Evolutionary conservation across 139 green algal species (phyloP).

Genomic region (Zygnema circumcarinatum): DNA sequence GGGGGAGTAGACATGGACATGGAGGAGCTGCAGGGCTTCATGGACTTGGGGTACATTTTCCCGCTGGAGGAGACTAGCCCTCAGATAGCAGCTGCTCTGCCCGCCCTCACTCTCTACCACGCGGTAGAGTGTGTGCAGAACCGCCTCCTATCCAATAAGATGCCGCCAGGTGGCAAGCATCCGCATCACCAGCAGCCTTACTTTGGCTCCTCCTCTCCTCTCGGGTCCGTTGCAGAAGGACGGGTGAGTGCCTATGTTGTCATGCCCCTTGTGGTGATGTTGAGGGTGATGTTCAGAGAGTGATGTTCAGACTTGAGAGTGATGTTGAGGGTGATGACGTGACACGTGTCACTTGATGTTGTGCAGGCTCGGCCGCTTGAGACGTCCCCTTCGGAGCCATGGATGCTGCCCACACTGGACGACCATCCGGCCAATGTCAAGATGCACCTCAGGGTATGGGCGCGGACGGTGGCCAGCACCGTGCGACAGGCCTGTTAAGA

Average conservation of each 20-base stretch:
- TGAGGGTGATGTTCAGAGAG: neutral
- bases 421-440: constrained; percentile 19
- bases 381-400: neutral
- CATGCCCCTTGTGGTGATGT: neutral
- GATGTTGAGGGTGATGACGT: too few relatives aligned
- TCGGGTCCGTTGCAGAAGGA: neutral
- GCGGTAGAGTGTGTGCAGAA: constrained; percentile 12
- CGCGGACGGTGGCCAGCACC: neutral
- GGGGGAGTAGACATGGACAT: neutral
- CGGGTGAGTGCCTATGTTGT: neutral
- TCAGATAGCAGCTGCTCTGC: neutral
- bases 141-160: neutral
- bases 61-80: neutral
- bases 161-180: neutral
- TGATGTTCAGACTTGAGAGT: neutral
- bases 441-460: neutral
- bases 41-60: neutral
- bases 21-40: neutral
- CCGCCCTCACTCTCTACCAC: constrained; percentile 1
- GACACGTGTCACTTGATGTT: neutral
- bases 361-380: neutral
- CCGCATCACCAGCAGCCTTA: neutral
- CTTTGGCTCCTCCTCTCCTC: neutral
- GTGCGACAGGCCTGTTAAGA: constrained; percentile 10
- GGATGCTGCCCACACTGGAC: constrained; percentile 5